Evolutionary conservation across 352 stramenopile genomes (phyloP).

Genomic region (Phytophthora cryptogea): DNA sequence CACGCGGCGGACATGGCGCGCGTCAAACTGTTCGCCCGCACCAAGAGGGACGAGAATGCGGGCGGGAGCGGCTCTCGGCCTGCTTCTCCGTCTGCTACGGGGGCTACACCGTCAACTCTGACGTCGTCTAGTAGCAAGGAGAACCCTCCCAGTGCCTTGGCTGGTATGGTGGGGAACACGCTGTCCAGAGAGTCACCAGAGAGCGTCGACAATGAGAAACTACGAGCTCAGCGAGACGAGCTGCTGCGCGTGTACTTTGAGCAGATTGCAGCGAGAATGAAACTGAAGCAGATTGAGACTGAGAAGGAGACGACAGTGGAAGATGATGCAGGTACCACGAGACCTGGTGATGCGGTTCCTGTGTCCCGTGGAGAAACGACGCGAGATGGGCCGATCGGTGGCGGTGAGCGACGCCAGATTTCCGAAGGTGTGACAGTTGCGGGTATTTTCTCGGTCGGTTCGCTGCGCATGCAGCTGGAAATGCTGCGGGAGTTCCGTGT

Average conservation of each 20-base stretch:
- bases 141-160: conserved; percentile 36
- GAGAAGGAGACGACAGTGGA: neutral
- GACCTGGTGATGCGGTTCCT: neutral
- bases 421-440: conserved; percentile 21
- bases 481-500: conserved; percentile 65
- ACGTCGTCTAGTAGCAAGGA: conserved; percentile 25
- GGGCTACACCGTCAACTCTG: neutral
- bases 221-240: conserved; percentile 41
- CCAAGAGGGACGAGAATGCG: conserved; percentile 1
- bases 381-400: neutral
- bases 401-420: conserved; percentile 11
- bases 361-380: neutral
- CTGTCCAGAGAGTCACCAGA: conserved; percentile 47
- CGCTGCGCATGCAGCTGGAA: conserved; percentile 69
- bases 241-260: conserved; percentile 50
- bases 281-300: neutral
- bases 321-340: neutral
- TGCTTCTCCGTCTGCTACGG: conserved; percentile 12
- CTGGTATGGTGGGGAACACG: conserved; percentile 42
- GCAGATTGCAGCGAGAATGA: conserved; percentile 31
- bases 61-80: conserved; percentile 4
- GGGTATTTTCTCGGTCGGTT: conserved; percentile 55
- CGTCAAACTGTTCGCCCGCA: conserved; percentile 54
- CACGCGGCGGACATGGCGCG: conserved; percentile 58
- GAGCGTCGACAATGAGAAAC: conserved; percentile 37